Evolutionary conservation across 2,329 filamentous ascomycete genomes (phyloP), one percentile per base, ranked within the genome.

Genomic region (Botrytis byssoidea): DNA sequence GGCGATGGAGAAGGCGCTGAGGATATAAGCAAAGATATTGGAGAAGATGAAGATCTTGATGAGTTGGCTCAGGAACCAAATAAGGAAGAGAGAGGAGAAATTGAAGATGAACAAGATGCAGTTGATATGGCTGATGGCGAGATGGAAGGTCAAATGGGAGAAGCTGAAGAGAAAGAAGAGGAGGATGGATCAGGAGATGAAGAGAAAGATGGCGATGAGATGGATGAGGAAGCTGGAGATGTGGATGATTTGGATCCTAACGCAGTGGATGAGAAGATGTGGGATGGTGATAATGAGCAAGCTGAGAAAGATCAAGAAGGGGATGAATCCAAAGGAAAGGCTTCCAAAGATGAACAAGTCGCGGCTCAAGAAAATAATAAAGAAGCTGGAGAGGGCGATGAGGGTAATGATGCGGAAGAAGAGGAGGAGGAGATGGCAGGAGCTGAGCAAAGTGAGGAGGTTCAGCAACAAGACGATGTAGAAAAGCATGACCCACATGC

Each of bases 231-330:
- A 82, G 89, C 92, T 8, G 96, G 95, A 1, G 92, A 94, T 79
- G 94, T 98, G 18, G 93, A 98, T 83, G 94, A 97, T 79, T 86
- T 97, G 60, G 95, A 97, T 78, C 92, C 94, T 20, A 92, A 90
- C 25, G 93, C 95, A 32, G 92, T 98, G 1, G 97, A 99, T 81
- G 97, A 99, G 84, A 99, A 98, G 86, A 94, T 98, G 88, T 99
- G 96, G 96, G 95, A 99, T 82, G 95, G 94, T 57, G 90, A 91
- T 64, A 91, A 93, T 61, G 87, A 91, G 66, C 88, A 95, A 63
- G 90, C 92, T 1, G 92, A 95, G 66, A 96, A 96, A 77, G 92
- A 98, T 63, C 92, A 93, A 79, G 86, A 93, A 79, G 91, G 90
- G 9, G 90, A 94, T 72, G 87, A 93, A 74, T 85, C 92, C 32